Conservation (phyloP, 2,329 filamentous ascomycete genomes). For the Neofusicoccum umdonicola region DNA sequence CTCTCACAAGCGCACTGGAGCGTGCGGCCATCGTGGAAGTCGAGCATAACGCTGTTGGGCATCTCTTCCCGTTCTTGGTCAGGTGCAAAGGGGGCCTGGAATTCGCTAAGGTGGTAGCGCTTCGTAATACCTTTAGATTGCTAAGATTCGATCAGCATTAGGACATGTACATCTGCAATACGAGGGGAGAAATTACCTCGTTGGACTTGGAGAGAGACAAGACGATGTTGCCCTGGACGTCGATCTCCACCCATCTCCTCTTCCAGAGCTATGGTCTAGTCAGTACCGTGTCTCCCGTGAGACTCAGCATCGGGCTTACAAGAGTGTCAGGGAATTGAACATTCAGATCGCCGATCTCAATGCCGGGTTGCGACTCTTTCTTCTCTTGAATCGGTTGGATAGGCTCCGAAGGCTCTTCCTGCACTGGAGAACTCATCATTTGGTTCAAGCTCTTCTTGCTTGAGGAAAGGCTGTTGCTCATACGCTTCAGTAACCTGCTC, state of each 20-base stretch:
- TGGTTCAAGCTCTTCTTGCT: slow-evolving; percentile 49
- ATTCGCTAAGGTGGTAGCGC: slow-evolving; percentile 82
- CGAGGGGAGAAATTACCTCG: slow-evolving; percentile 32
- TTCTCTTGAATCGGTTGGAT: slow-evolving; percentile 5
- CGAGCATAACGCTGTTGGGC: slow-evolving; percentile 74
- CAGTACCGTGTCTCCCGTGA: slow-evolving; percentile 10
- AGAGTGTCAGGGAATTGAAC: slow-evolving; percentile 96
- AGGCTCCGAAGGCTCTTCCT: slow-evolving; percentile 34
- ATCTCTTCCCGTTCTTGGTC: slow-evolving; percentile 92
- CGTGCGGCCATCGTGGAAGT: slow-evolving; percentile 60
- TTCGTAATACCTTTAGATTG: slow-evolving; percentile 61
- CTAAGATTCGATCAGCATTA: slow-evolving; percentile 20
- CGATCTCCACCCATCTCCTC: slow-evolving; percentile 81
- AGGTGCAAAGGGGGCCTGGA: slow-evolving; percentile 74
- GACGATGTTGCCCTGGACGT: slow-evolving; percentile 78
- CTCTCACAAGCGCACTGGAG: slow-evolving; percentile 58
- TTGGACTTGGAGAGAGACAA: slow-evolving; percentile 69
- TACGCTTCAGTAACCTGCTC: slow-evolving; percentile 64
- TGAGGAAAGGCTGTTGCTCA: slow-evolving; percentile 60
- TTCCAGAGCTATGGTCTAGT: slow-evolving; percentile 70
- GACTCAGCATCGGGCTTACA: slow-evolving; percentile 33
- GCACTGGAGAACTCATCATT: slow-evolving; percentile 35
- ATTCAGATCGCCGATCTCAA: slow-evolving; percentile 85
- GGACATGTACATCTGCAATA: neutral
- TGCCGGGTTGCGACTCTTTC: slow-evolving; percentile 38